phyloP scores from a whole-genome alignment of 1,139 yeast species.

The Scheffersomyces insectosa region DNA sequence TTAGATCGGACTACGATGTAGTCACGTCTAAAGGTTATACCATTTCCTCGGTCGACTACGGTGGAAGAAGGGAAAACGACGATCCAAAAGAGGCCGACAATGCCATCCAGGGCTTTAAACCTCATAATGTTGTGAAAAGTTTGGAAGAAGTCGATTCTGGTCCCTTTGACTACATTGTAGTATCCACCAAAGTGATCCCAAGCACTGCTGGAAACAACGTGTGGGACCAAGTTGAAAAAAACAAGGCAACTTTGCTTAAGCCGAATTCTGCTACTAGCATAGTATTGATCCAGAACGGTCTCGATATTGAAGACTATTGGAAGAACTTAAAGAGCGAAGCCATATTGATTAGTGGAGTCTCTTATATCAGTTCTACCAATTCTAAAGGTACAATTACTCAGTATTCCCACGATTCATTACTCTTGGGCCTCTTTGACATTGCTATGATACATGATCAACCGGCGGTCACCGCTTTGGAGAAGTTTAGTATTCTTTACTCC shows the following conservation, averaged over 20 bases:
- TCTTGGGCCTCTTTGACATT: slow-evolving; percentile 53
- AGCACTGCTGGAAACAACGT: slow-evolving; percentile 16
- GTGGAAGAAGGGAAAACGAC: slow-evolving; percentile 17
- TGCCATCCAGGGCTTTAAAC: slow-evolving; percentile 23
- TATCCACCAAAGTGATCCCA: slow-evolving; percentile 37
- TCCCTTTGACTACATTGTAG: slow-evolving; percentile 34
- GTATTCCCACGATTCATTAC: slow-evolving; percentile 53
- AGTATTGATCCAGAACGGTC: slow-evolving; percentile 71
- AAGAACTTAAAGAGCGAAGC: slow-evolving; percentile 40
- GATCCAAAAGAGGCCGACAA: slow-evolving; percentile 17
- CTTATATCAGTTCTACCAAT: slow-evolving; percentile 67
- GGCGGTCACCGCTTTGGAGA: slow-evolving; percentile 26
- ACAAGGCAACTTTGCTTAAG: slow-evolving; percentile 9
- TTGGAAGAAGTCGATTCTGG: slow-evolving; percentile 25
- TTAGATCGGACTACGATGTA: slow-evolving; percentile 32
- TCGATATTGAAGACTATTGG: slow-evolving; percentile 65
- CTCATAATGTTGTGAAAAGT: slow-evolving; percentile 23
- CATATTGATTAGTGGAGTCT: slow-evolving; percentile 59
- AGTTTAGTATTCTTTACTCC: slow-evolving; percentile 52
- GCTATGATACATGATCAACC: slow-evolving; percentile 18
- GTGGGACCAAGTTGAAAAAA: slow-evolving; percentile 22
- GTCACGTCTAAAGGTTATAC: slow-evolving; percentile 29
- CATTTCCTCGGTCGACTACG: slow-evolving; percentile 28
- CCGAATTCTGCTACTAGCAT: slow-evolving; percentile 41
- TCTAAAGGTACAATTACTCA: slow-evolving; percentile 52